These are phyloP conservation scores for Aspergillus amoenus DNA, from an alignment of 2,329 filamentous ascomycete species.

Conservation along the genomic window DNA sequence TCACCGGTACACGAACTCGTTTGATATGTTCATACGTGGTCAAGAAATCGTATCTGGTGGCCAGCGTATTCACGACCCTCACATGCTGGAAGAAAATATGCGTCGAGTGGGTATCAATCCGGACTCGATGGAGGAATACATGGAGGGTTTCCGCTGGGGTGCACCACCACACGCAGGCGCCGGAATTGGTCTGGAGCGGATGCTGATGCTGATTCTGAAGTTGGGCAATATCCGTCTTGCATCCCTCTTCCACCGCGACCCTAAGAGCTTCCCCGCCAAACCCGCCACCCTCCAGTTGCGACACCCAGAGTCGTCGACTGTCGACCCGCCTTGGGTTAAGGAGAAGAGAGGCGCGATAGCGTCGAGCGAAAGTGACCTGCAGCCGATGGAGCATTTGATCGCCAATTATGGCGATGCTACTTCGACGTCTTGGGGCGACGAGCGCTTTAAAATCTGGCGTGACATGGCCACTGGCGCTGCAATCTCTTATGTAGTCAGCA, in stretches of 20 bases:
- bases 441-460: conserved; percentile 84
- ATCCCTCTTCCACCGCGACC: conserved; percentile 83
- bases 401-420: conserved; percentile 94
- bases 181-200: conserved; percentile 84
- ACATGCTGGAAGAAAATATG: conserved; percentile 76
- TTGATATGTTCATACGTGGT: conserved; percentile 90
- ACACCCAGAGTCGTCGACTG: conserved; percentile 83
- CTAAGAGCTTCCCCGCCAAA: conserved; percentile 76
- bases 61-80: conserved; percentile 83
- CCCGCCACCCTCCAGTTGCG: conserved; percentile 65
- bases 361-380: conserved; percentile 56
- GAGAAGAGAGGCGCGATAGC: conserved; percentile 41
- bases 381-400: conserved; percentile 80
- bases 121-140: conserved; percentile 84
- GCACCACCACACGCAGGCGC: conserved; percentile 87
- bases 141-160: conserved; percentile 83
- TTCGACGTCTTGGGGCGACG: conserved; percentile 91
- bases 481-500: conserved; percentile 75
- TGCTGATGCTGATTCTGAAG: conserved; percentile 81
- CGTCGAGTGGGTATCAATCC: conserved; percentile 71
- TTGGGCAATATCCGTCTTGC: conserved; percentile 87
- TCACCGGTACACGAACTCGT: conserved; percentile 77
- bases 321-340: conserved; percentile 63
- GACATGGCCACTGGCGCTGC: conserved; percentile 77
- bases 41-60: conserved; percentile 92